Base-by-base conservation (phyloP, 2,329 filamentous ascomycete species). In the Rugonectria rugulosa region DNA sequence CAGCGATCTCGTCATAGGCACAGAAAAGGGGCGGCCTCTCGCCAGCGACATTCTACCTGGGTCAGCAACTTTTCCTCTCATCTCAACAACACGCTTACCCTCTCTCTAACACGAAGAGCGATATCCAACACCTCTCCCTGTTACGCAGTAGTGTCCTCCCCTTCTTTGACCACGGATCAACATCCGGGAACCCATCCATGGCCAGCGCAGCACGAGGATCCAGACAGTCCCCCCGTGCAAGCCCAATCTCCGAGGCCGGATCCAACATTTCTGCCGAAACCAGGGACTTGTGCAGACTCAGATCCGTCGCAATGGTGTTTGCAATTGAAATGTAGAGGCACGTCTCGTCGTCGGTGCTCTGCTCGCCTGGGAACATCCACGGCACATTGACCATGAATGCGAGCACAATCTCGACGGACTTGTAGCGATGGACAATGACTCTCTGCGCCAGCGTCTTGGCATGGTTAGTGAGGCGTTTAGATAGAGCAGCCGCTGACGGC, bases 361-460 rank as follows among this genome's bases (percentile, higher is more conserved):
- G 85, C 55, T 82, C 75, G 2, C 86, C 86, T 2, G 86, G 86
- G 24, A 84, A 84, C 81, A 91, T 90, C 88, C 88, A 91, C 0
- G 88, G 88, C 6, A 91, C 82, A 57, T 90, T 90, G 26, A 90
- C 81, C 84, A 91, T 88, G 66, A 91, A 91, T 0, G 86, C 88
- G 1, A 91, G 75, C 0, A 91, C 85, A 52, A 91, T 90, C 68
- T 91, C 88, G 6, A 90, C 87, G 0, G 88, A 91, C 52, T 87
- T 82, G 64, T 86, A 82, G 2, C 87, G 83, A 40, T 82, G 80
- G 1, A 79, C 73, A 44, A 88, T 85, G 37, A 91, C 81, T 23
- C 82, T 79, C 21, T 86, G 81, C 0, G 86, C 88, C 4, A 91
- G 79, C 20, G 77, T 77, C 58, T 84, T 86, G 59, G 82, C 82